Percentiles rank a stretch among this genome's conserved stretches.
Conservation (phyloP, 1,284 basidiomycete genomes). For the Naganishia cerealis region DNA sequence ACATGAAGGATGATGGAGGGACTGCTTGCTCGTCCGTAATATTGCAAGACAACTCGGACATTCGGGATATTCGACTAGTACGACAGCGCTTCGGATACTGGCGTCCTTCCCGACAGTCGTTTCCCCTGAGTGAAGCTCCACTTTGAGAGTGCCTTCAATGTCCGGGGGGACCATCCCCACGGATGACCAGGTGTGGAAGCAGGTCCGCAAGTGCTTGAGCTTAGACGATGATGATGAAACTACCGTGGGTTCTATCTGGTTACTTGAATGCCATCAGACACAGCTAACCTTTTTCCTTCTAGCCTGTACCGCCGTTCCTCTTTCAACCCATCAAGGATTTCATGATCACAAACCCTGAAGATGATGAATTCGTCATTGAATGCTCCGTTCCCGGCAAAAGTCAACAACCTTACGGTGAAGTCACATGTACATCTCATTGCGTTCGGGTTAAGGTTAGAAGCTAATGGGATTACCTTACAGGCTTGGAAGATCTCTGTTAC, state of each 20-base stretch:
- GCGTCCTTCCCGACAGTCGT: not conserved
- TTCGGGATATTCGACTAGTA: too few species aligned
- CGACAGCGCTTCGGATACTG: not conserved
- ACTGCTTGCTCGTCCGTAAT: too few species aligned
- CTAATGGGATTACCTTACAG: conserved; percentile 5
- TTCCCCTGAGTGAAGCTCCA: not conserved
- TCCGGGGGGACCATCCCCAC: not conserved
- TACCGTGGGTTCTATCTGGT: conserved; percentile 8
- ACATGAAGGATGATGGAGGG: too few species aligned
- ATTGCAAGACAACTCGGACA: too few species aligned
- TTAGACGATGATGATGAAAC: conserved; percentile 26
- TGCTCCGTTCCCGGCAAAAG: conserved; percentile 21
- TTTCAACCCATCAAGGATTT: conserved; percentile 20
- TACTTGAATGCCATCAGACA: not conserved
- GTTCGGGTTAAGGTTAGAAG: not conserved
- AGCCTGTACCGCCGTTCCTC: conserved; percentile 26
- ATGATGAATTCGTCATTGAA: conserved; percentile 31
- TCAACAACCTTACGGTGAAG: conserved; percentile 18
- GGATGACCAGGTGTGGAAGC: conserved; percentile 16
- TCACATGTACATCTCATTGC: conserved; percentile 18
- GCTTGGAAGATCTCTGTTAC: conserved; percentile 29
- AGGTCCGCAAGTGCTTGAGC: conserved; percentile 21
- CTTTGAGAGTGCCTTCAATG: not conserved
- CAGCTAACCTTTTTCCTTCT: not conserved
- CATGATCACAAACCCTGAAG: conserved; percentile 21